A percentile compares a stretch with the other conserved stretches of the same genome.
These are phyloP conservation scores for Penstemon barbatus DNA, from an alignment of 257 asterid genomes.

Conservation along the genomic window DNA sequence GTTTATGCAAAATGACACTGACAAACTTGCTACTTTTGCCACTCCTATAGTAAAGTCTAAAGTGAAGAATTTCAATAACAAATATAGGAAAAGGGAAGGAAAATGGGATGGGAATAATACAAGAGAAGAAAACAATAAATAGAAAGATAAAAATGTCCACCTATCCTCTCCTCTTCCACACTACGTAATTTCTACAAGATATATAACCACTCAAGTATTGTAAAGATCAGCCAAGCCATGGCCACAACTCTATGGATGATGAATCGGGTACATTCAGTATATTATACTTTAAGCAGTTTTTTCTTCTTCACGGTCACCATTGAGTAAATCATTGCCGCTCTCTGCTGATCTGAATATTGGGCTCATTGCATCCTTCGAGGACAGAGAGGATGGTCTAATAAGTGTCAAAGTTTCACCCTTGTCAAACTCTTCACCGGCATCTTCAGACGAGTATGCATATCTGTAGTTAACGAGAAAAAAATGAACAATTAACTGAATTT, in stretches of 20 bases:
- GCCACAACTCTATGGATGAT: slow-evolving; percentile 8
- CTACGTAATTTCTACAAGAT: slow-evolving; percentile 36
- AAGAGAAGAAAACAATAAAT: slow-evolving; percentile 24
- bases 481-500: not conserved
- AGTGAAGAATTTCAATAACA: not conserved
- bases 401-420: slow-evolving; percentile 70
- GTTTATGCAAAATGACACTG: too few species aligned
- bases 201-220: slow-evolving; percentile 24
- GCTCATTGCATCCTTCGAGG: slow-evolving; percentile 55
- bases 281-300: slow-evolving; percentile 61
- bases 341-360: slow-evolving; percentile 44
- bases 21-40: not conserved
- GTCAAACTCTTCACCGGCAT: slow-evolving; percentile 78
- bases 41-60: not conserved
- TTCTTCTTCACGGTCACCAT: slow-evolving; percentile 55
- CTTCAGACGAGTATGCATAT: slow-evolving; percentile 91
- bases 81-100: not conserved
- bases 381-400: slow-evolving; percentile 69
- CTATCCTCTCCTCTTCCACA: slow-evolving; percentile 22
- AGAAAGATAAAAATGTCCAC: not conserved
- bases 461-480: slow-evolving; percentile 33
- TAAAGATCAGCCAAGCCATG: not conserved
- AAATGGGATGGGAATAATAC: slow-evolving; percentile 10
- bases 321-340: slow-evolving; percentile 38
- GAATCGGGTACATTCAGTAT: slow-evolving; percentile 21